Conservation (phyloP, 148 eudicot species). For the Arbutus unedo region DNA sequence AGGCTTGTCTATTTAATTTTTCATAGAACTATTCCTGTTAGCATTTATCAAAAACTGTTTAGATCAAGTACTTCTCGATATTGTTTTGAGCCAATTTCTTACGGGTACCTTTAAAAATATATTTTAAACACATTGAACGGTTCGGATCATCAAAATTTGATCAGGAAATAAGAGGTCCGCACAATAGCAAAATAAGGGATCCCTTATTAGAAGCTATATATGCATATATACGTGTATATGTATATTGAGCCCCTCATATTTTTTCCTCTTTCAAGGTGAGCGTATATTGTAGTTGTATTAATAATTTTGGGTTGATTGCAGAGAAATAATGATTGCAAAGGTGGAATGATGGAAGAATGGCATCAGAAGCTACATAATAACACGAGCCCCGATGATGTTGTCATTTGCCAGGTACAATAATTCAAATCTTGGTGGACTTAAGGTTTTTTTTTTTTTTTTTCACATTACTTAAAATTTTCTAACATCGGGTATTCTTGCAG, state of each 20-base stretch:
- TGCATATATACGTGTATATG: background rate
- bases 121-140: too few species aligned
- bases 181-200: too few species aligned
- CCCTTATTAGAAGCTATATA: too few species aligned
- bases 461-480: background rate
- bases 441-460: background rate
- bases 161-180: too few species aligned
- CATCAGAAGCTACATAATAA: conserved; percentile 98
- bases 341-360: conserved; percentile 99
- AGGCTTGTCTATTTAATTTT: too few species aligned
- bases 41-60: too few species aligned
- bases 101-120: too few species aligned
- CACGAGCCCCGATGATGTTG: conserved; percentile 97
- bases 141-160: too few species aligned
- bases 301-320: conserved; percentile 29
- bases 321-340: conserved; percentile 93
- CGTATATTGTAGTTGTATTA: background rate
- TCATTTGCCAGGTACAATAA: conserved; percentile 79
- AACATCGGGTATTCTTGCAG: conserved; percentile 36
- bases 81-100: too few species aligned
- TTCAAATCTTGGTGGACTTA: background rate
- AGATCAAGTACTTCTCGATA: too few species aligned
- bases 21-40: too few species aligned
- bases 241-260: background rate
- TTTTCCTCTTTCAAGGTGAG: background rate